Base-by-base conservation (phyloP, 257 asterid genomes). In the Penstemon barbatus region DNA sequence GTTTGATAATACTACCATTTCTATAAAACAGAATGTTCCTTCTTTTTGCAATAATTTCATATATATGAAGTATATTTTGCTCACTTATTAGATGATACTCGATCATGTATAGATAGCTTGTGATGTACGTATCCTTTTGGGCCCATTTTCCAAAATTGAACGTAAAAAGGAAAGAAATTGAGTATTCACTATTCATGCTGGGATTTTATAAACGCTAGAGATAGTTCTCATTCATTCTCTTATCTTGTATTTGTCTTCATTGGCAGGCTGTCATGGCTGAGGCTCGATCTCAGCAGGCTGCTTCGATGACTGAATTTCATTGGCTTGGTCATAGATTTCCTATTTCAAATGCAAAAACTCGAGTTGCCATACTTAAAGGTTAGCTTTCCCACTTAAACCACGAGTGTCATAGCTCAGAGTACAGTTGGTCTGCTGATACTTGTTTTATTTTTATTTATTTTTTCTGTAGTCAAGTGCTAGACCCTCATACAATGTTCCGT, bases 241-340 rank as follows among this genome's bases (percentile, higher is more conserved):
- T 53, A 57, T 49, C 68, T 79, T 77, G 70, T 25, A 33, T 77
- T 66, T 52, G 42, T 74, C 68, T 71, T 68, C 51, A 63, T 67
- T 73, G 70, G 68, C 82, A 93, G 97, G 97, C 99, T 83, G 97
- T 78, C 76, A 87, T 89, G 96, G 89, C 97, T 55, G 99, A 94
- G 80, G 97, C 95, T 77, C 96, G 99, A 75, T 87, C 97, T 53
- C 99, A 91, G 85, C 97, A 91, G 75, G 99, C 97, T 53, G 93
- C 96, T 72, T 91, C 97, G 33, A 83, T 94, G 97, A 91, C 96
- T 69, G 97, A 91, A 76, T 94, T 94, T 61, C 61, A 79, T 73
- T 94, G 97, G 95, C 99, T 91, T 73, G 97, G 97, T 61, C 92
- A 83, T 52, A 80, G 77, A 57, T 91, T 87, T 81, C 97, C 99